A percentile compares a stretch with the other conserved stretches of the same genome.
Conservation (phyloP, 202 grass and related monocot genomes). For the Elaeis oleifera region DNA sequence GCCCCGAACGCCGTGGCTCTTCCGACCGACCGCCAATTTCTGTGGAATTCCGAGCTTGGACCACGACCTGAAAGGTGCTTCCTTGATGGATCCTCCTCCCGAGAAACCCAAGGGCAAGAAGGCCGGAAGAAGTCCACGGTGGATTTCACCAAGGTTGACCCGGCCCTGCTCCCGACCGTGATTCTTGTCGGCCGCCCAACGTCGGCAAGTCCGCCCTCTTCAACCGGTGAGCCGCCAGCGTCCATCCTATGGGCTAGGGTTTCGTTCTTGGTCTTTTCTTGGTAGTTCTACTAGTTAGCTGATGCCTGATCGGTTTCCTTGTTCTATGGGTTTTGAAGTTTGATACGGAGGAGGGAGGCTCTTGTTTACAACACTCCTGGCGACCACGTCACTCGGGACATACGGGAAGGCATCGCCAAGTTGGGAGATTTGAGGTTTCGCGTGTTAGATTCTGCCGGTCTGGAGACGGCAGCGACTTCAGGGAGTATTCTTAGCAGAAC, state of each 20-base stretch:
- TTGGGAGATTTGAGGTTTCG: conserved; percentile 85
- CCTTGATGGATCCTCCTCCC: background rate
- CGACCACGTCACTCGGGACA: conserved; percentile 93
- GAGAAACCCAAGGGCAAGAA: conserved; percentile 43
- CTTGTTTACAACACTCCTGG: conserved; percentile 95
- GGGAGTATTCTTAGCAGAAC: conserved; percentile 90
- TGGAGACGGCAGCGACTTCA: conserved; percentile 78
- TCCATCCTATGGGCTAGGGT: background rate
- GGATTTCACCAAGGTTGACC: conserved; percentile 86
- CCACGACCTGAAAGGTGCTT: background rate
- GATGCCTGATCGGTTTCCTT: background rate
- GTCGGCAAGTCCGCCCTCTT: conserved; percentile 96
- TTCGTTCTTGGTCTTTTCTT: background rate
- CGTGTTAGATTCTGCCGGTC: conserved; percentile 86
- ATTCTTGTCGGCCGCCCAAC: conserved; percentile 83
- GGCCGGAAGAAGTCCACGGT: conserved; percentile 57
- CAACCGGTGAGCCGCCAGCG: conserved; percentile 51
- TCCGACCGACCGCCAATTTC: background rate
- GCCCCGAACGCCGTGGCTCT: conserved; percentile 11
- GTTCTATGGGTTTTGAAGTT: conserved; percentile 24
- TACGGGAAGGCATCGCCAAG: conserved; percentile 91
- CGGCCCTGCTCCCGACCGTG: conserved; percentile 68
- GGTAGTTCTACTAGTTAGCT: background rate
- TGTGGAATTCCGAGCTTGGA: conserved; percentile 2
- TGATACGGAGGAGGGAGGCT: conserved; percentile 87